Evolutionary conservation across 176 grass and related monocot species (phyloP).

Genomic region (Ananas comosus): DNA sequence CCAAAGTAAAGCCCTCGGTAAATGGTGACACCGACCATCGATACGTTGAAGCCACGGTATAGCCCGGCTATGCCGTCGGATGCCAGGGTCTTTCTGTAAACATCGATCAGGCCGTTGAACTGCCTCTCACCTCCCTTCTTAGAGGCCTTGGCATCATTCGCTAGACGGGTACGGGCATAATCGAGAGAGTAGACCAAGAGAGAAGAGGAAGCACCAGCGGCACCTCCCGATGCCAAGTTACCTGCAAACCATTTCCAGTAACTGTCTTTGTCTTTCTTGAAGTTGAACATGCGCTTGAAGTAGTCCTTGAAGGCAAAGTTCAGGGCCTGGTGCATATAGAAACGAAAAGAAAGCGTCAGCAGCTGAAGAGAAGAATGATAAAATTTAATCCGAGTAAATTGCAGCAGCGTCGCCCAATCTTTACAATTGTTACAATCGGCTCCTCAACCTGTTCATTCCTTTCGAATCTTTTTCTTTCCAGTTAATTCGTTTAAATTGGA

Average conservation of each 20-base stretch:
- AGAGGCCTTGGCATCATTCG: slow-evolving; percentile 8
- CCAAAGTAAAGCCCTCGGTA: slow-evolving; percentile 16
- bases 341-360: background rate
- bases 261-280: slow-evolving; percentile 4
- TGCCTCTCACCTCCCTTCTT: slow-evolving; percentile 16
- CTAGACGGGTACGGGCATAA: slow-evolving; percentile 10
- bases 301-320: slow-evolving; percentile 18
- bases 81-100: slow-evolving; percentile 10
- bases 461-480: no score
- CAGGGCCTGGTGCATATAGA: background rate
- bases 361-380: background rate
- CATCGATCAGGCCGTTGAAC: slow-evolving; percentile 16
- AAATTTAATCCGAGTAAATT: no score
- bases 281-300: slow-evolving; percentile 16
- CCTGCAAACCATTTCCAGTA: slow-evolving; percentile 9
- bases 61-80: slow-evolving; percentile 1
- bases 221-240: slow-evolving; percentile 15
- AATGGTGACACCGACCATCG: slow-evolving; percentile 1
- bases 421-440: no score
- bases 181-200: slow-evolving; percentile 14
- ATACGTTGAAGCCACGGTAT: slow-evolving; percentile 13
- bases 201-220: slow-evolving; percentile 13
- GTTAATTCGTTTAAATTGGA: no score
- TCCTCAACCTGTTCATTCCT: no score
- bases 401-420: no score